phyloP scores from a whole-genome alignment of 148 eudicot genomes.

The Dysphania ambrosioides region DNA sequence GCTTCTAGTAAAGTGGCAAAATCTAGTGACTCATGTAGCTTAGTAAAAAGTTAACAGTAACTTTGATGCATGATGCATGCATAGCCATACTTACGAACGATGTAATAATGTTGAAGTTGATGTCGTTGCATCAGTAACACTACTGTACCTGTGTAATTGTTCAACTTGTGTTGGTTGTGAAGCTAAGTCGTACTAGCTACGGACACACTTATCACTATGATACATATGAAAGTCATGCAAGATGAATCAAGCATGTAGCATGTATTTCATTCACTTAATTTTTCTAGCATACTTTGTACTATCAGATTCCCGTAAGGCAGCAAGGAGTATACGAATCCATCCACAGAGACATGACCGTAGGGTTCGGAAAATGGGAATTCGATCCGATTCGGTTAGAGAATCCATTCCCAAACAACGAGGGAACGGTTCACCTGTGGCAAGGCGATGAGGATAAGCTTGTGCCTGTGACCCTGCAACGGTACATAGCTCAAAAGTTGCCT shows the following conservation, averaged over 20 bases:
- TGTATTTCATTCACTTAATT: neutral
- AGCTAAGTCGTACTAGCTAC: too few species aligned
- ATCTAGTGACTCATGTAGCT: neutral
- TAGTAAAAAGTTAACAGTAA: too few species aligned
- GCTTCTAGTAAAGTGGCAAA: neutral
- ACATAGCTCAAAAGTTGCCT: slow-evolving; percentile 52
- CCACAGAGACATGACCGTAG: slow-evolving; percentile 54
- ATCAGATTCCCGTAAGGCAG: slow-evolving; percentile 42
- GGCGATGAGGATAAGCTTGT: slow-evolving; percentile 70
- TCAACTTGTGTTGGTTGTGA: too few species aligned
- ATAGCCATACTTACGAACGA: too few species aligned
- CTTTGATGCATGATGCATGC: too few species aligned
- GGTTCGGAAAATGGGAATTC: slow-evolving; percentile 69
- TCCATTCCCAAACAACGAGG: slow-evolving; percentile 56
- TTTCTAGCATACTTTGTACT: neutral
- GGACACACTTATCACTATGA: too few species aligned
- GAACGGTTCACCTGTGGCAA: slow-evolving; percentile 72
- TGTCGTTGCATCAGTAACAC: too few species aligned
- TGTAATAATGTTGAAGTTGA: neutral
- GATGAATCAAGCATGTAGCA: fast-evolving
- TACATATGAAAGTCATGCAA: neutral
- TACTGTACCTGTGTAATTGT: too few species aligned
- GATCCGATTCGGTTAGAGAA: slow-evolving; percentile 55
- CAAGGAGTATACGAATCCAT: slow-evolving; percentile 60
- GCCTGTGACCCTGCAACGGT: slow-evolving; percentile 50